Evolutionary conservation across 2,329 filamentous ascomycete species (phyloP).

Genomic region (Fusarium heterosporum): DNA sequence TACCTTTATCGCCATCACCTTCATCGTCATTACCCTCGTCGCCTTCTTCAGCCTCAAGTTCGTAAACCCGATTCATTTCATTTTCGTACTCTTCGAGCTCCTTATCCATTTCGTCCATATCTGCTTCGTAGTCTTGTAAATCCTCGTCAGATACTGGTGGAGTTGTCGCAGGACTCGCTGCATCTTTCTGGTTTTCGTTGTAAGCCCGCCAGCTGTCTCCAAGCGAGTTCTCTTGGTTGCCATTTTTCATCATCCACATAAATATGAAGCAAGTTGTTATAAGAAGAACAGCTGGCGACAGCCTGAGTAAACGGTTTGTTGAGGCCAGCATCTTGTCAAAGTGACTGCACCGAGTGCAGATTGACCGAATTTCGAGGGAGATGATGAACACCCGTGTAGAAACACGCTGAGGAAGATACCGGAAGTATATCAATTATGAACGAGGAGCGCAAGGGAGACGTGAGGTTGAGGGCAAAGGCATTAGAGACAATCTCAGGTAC

Average conservation of each 20-base stretch:
- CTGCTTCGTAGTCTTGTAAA: neutral
- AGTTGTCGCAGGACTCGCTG: neutral
- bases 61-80: neutral
- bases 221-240: neutral
- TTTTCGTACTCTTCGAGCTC: neutral
- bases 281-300: neutral
- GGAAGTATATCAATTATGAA: neutral
- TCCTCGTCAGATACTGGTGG: neutral
- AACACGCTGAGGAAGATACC: neutral
- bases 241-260: neutral
- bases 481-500: neutral
- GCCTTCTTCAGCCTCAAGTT: neutral
- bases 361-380: neutral
- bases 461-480: neutral
- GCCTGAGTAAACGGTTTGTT: neutral
- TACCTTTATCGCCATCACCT: too few species aligned
- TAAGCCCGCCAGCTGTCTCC: neutral
- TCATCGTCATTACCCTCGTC: neutral
- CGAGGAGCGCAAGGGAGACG: neutral
- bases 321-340: neutral
- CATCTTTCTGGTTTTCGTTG: neutral
- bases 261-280: neutral
- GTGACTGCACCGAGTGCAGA: neutral
- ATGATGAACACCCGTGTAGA: neutral
- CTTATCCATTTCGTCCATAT: neutral